Evolutionary conservation across 768 basidiomycete species (phyloP).

Genomic region (Pulveroboletus ravenelii): DNA sequence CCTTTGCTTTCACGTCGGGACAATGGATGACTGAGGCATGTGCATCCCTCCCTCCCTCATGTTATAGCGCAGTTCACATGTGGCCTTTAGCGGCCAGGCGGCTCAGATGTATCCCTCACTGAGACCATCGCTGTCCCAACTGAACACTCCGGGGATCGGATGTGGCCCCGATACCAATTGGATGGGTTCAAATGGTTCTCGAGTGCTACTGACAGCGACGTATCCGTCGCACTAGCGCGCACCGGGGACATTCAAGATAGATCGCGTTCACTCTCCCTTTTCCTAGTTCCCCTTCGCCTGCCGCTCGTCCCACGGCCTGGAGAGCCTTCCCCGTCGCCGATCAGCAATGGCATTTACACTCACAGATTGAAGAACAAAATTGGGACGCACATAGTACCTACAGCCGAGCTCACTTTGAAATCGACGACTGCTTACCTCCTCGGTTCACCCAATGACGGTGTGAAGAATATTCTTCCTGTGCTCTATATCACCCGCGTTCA

Average conservation of each 20-base stretch:
- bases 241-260: constrained; percentile 55
- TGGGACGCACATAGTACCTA: constrained; percentile 69
- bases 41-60: background rate
- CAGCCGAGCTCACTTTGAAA: constrained; percentile 66
- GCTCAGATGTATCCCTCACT: constrained; percentile 70
- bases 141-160: constrained; percentile 26
- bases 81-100: constrained; percentile 52
- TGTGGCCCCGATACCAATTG: constrained; percentile 52
- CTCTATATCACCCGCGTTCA: constrained; percentile 76
- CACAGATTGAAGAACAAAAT: constrained; percentile 79
- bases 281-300: constrained; percentile 59
- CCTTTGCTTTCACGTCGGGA: constrained; percentile 61
- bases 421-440: constrained; percentile 59
- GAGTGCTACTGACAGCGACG: constrained; percentile 72
- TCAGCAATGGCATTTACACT: constrained; percentile 60
- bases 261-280: constrained; percentile 66
- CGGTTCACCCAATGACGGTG: constrained; percentile 53
- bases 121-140: constrained; percentile 55
- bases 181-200: constrained; percentile 85
- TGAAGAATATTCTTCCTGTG: constrained; percentile 63
- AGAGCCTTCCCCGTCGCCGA: constrained; percentile 40
- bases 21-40: constrained; percentile 82
- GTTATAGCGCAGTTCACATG: background rate
- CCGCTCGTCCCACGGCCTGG: constrained; percentile 45
- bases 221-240: constrained; percentile 69